These are phyloP conservation scores for Hypomontagnella monticulosa DNA, from an alignment of 495 filamentous ascomycete genomes.

Conservation along the genomic window DNA sequence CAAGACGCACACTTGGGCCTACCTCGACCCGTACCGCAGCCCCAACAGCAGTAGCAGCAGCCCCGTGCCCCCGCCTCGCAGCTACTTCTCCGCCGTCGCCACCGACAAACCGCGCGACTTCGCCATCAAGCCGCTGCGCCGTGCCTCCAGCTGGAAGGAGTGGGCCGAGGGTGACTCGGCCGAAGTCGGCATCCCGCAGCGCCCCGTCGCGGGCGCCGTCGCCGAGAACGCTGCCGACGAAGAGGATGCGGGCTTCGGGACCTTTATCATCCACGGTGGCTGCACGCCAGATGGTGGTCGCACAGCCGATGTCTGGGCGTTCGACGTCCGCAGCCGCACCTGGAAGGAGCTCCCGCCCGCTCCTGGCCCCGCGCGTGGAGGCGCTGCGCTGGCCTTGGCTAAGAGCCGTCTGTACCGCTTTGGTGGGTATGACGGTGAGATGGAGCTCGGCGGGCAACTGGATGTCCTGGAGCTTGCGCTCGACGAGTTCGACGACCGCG, in stretches of 20 bases:
- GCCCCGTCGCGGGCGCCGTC: conserved; percentile 57
- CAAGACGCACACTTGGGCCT: conserved; percentile 63
- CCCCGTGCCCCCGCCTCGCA: conserved; percentile 55
- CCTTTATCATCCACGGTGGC: conserved; percentile 77
- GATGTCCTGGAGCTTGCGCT: conserved; percentile 66
- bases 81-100: conserved; percentile 59
- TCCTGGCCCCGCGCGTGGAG: conserved; percentile 68
- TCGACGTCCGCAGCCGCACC: conserved; percentile 63
- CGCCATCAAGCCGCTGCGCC: conserved; percentile 38
- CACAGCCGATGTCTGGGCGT: conserved; percentile 75
- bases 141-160: conserved; percentile 50
- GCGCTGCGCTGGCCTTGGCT: conserved; percentile 67
- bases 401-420: conserved; percentile 71
- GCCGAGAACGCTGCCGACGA: conserved; percentile 57
- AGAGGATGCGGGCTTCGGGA: conserved; percentile 61
- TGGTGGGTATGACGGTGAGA: conserved; percentile 75
- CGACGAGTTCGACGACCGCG: conserved; percentile 60
- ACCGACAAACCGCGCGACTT: conserved; percentile 58
- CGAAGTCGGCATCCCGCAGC: conserved; percentile 56
- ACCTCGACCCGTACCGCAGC: conserved; percentile 59
- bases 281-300: conserved; percentile 63
- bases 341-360: conserved; percentile 73
- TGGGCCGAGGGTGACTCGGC: conserved; percentile 55
- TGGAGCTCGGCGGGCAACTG: conserved; percentile 70
- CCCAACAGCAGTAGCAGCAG: conserved; percentile 10